These are phyloP conservation scores for Coemansia aciculifera DNA, from an alignment of 192 early-diverging fungal species.

Conservation along the genomic window DNA sequence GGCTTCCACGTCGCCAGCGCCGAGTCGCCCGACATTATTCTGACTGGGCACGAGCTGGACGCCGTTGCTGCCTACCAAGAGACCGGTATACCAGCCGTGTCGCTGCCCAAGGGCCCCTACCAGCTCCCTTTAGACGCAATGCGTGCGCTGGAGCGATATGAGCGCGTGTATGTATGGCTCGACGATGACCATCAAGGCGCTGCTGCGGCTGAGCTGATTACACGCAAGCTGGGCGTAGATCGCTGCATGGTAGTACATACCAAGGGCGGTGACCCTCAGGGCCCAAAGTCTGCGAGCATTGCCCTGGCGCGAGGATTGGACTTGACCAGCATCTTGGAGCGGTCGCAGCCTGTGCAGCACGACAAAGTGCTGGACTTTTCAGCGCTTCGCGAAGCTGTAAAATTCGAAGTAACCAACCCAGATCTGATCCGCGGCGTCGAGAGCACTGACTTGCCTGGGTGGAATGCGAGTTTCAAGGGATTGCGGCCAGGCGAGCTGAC, in stretches of 20 bases:
- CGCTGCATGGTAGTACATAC: constrained; percentile 62
- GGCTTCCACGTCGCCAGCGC: constrained; percentile 60
- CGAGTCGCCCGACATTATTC: constrained; percentile 52
- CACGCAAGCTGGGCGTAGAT: constrained; percentile 65
- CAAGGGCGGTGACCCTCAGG: constrained; percentile 36
- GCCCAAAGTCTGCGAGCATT: constrained; percentile 58
- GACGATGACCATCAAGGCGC: constrained; percentile 68
- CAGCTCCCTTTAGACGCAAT: constrained; percentile 62
- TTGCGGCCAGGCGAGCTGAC: constrained; percentile 71
- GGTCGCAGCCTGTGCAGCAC: constrained; percentile 58
- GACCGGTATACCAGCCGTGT: constrained; percentile 62
- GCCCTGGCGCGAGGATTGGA: constrained; percentile 52
- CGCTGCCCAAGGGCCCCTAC: constrained; percentile 58
- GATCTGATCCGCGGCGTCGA: constrained; percentile 65
- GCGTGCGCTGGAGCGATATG: constrained; percentile 64
- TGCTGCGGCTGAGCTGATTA: constrained; percentile 59
- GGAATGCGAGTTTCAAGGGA: constrained; percentile 66
- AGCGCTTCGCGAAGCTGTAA: constrained; percentile 62
- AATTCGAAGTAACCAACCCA: constrained; percentile 64
- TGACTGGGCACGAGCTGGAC: constrained; percentile 65
- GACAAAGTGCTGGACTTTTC: constrained; percentile 68
- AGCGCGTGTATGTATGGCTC: constrained; percentile 67
- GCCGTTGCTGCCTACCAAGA: constrained; percentile 67
- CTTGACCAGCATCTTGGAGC: constrained; percentile 47
- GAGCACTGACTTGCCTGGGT: constrained; percentile 62